Evolutionary conservation across 2,329 filamentous ascomycete genomes (phyloP).

Genomic region (Talaromyces islandicus): DNA sequence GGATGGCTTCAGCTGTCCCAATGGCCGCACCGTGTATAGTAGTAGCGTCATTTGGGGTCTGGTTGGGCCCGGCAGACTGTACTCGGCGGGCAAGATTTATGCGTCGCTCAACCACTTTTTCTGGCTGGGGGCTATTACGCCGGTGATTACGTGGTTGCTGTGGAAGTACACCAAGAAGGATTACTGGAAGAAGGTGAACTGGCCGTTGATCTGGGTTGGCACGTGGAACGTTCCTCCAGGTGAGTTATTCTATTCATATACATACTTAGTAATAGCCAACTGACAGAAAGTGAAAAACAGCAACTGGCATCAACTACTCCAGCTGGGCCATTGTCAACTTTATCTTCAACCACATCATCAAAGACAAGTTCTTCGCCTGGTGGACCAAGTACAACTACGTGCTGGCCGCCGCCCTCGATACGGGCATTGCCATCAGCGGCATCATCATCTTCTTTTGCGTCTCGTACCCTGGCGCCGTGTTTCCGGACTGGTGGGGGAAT

Average conservation of each 20-base stretch:
- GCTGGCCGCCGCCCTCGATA: constrained; percentile 36
- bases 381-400: constrained; percentile 42
- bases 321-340: constrained; percentile 44
- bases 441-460: constrained; percentile 33
- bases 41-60: constrained; percentile 47
- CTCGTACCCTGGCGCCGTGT: constrained; percentile 24
- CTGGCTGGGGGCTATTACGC: constrained; percentile 44
- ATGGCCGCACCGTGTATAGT: constrained; percentile 45
- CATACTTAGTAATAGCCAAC: background rate
- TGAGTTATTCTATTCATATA: background rate
- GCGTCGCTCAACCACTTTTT: constrained; percentile 46
- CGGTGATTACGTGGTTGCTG: constrained; percentile 30
- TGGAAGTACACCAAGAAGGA: constrained; percentile 22
- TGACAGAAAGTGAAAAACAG: constrained; percentile 5
- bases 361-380: constrained; percentile 52
- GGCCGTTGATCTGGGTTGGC: constrained; percentile 11
- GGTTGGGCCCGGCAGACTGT: constrained; percentile 47
- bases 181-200: constrained; percentile 26
- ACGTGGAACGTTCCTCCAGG: constrained; percentile 10
- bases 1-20: constrained; percentile 45
- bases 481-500: constrained; percentile 30
- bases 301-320: constrained; percentile 31
- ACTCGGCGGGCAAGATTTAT: constrained; percentile 44
- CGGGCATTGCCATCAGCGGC: constrained; percentile 25
- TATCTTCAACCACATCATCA: constrained; percentile 72